These are phyloP conservation scores for Podospora bellae-mahoneyi DNA, from an alignment of 495 filamentous ascomycete species.

Conservation along the genomic window DNA sequence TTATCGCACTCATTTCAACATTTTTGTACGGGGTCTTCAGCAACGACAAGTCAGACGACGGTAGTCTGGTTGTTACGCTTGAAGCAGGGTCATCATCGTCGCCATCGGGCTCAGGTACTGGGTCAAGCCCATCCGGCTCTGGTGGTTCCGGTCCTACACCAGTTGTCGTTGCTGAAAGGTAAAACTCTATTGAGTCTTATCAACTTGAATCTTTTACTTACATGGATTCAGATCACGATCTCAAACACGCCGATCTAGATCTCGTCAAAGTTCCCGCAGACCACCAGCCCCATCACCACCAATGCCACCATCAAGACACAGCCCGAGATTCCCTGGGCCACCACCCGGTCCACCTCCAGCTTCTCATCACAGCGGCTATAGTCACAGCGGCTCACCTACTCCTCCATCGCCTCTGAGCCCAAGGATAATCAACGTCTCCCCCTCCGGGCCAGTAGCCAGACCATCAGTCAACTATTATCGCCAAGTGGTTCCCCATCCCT, in stretches of 20 bases:
- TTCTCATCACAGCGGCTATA: background rate
- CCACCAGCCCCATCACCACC: background rate
- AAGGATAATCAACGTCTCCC: background rate
- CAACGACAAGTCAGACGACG: background rate
- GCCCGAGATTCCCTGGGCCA: background rate
- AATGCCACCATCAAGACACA: background rate
- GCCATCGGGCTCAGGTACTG: background rate
- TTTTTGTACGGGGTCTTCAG: slow-evolving; percentile 15
- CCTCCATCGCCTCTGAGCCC: background rate
- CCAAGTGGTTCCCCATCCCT: background rate
- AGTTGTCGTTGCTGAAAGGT: background rate
- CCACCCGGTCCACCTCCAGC: background rate
- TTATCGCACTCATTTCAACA: slow-evolving; percentile 11
- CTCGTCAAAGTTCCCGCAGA: background rate
- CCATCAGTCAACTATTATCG: background rate
- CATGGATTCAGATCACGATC: background rate
- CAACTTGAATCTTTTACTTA: background rate
- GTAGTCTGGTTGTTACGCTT: background rate
- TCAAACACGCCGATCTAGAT: background rate
- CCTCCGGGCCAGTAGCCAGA: background rate
- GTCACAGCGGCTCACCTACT: background rate
- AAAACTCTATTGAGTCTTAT: background rate
- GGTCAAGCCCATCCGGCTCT: background rate
- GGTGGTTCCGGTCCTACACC: background rate
- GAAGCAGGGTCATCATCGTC: background rate